These are phyloP conservation scores for Leccinum angustisporum DNA, from an alignment of 1,284 basidiomycete genomes.

Conservation along the genomic window DNA sequence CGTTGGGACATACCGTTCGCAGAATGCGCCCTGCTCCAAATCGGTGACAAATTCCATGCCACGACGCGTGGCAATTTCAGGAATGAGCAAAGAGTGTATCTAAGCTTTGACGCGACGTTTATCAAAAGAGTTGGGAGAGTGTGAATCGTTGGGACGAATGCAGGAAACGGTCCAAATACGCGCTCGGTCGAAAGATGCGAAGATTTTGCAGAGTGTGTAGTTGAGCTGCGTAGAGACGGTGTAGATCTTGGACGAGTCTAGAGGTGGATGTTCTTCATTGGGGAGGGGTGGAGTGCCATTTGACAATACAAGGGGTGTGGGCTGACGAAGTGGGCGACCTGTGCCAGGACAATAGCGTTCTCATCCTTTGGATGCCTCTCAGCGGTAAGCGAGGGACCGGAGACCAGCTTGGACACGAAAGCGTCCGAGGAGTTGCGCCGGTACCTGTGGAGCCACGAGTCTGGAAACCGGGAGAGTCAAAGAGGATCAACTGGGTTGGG, in stretches of 20 bases:
- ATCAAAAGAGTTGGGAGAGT: constrained; percentile 85
- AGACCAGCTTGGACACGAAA: constrained; percentile 85
- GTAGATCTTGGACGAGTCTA: constrained; percentile 75
- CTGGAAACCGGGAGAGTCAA: constrained; percentile 86
- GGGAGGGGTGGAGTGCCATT: constrained; percentile 38
- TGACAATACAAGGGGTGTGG: constrained; percentile 44
- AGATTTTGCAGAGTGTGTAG: constrained; percentile 73
- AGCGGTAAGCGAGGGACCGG: constrained; percentile 77
- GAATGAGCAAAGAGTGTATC: constrained; percentile 71
- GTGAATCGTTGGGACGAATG: constrained; percentile 88
- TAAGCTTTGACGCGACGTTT: constrained; percentile 82
- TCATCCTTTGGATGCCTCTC: constrained; percentile 85
- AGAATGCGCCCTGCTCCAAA: constrained; percentile 66
- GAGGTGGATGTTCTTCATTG: constrained; percentile 44
- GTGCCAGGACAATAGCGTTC: constrained; percentile 81
- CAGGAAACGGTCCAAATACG: constrained; percentile 79
- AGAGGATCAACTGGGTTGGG: constrained; percentile 69
- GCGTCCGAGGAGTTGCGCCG: constrained; percentile 63
- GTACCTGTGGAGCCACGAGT: constrained; percentile 65
- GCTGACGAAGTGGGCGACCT: constrained; percentile 70
- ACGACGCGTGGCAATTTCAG: constrained; percentile 69
- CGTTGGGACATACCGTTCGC: constrained; percentile 73
- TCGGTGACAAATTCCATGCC: constrained; percentile 70
- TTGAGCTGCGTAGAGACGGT: constrained; percentile 84
- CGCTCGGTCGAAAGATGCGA: constrained; percentile 63